A percentile compares a stretch with the other conserved stretches of the same genome.
Conservation (phyloP, 2,329 filamentous ascomycete species). For the Ophiocordyceps robertsii region DNA sequence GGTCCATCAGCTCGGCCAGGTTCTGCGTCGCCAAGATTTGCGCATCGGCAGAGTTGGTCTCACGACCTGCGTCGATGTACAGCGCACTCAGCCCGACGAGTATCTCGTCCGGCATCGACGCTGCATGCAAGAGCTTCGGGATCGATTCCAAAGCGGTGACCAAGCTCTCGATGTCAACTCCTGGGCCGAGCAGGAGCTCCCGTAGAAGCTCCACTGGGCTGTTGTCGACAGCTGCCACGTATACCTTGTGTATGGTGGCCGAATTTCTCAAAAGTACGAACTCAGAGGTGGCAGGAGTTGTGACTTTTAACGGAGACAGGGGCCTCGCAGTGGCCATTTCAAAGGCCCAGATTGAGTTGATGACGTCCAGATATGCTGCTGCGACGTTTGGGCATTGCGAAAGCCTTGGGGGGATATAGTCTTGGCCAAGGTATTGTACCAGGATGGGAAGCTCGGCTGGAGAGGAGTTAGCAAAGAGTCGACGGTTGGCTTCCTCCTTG, state of each 20-base stretch:
- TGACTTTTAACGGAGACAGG: conserved; percentile 9
- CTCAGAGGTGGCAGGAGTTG: conserved; percentile 6
- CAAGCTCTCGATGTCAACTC: conserved; percentile 20
- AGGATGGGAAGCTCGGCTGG: conserved; percentile 18
- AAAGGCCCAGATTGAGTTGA: conserved; percentile 26
- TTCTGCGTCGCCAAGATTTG: conserved; percentile 32
- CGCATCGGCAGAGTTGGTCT: conserved; percentile 27
- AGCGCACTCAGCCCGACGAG: conserved; percentile 22
- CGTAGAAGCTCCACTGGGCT: conserved; percentile 11
- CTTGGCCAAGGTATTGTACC: conserved; percentile 13
- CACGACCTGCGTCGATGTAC: conserved; percentile 27
- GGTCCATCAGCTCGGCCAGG: conserved; percentile 31
- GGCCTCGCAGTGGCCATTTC: conserved; percentile 8
- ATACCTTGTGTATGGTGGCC: conserved; percentile 21
- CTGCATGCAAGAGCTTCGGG: conserved; percentile 16
- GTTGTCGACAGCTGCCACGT: conserved; percentile 14
- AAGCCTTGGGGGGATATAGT: conserved; percentile 10
- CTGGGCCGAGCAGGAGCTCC: conserved; percentile 13
- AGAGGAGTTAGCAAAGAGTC: not conserved
- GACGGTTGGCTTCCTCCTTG: too few species aligned
- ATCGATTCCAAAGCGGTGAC: conserved; percentile 20
- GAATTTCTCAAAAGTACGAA: conserved; percentile 28
- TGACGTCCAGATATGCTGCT: conserved; percentile 31
- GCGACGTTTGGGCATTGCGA: conserved; percentile 25
- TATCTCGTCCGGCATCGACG: conserved; percentile 10